Base-by-base conservation (phyloP, 2,329 filamentous ascomycete species). In the Epichloe scottii region DNA sequence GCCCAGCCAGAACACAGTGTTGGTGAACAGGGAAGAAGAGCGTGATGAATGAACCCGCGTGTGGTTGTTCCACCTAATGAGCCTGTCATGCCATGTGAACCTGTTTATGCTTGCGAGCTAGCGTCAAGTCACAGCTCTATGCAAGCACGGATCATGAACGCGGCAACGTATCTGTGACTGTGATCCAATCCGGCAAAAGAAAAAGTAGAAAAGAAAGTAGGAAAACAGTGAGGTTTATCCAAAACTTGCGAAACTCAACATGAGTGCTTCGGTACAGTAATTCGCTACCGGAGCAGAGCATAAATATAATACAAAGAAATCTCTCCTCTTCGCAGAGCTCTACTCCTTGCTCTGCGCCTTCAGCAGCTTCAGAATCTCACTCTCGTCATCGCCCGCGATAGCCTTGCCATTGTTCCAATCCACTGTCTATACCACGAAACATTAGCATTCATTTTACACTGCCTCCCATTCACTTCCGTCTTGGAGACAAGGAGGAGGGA, bases 361-460 rank as follows among this genome's bases (percentile, higher is more conserved):
- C 49, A 96, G 68, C 68, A 95, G 75, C 69, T 85, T 89, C 63
- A 95, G 69, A 54, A 97, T 96, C 71, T 91, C 86, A 15, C 89
- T 95, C 71, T 95, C 84, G 57, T 86, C 83, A 48, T 87, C 87
- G 19, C 88, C 87, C 26, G 80, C 72, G 71, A 86, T 74, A 45
- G 84, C 91, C 66, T 82, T 86, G 57, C 90, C 93, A 66, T 91
- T 90, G 65, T 85, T 88, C 93, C 93, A 97, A 66, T 97, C 91
- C 49, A 97, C 91, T 53, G 85, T 71, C 78, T 68, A 30, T 17
- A 33, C 11, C 19, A 43, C 33, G 21, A 5, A 38, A 14, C 43
- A 17, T 52, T 37, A 46, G 47, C 51, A 33, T 46, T 26, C 23
- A n/a, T 42, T 21, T 12, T 4, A 30, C 12, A 14, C 42, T 30